Conservation (phyloP, 2,329 filamentous ascomycete species). For the Gaeumannomyces sp. region DNA sequence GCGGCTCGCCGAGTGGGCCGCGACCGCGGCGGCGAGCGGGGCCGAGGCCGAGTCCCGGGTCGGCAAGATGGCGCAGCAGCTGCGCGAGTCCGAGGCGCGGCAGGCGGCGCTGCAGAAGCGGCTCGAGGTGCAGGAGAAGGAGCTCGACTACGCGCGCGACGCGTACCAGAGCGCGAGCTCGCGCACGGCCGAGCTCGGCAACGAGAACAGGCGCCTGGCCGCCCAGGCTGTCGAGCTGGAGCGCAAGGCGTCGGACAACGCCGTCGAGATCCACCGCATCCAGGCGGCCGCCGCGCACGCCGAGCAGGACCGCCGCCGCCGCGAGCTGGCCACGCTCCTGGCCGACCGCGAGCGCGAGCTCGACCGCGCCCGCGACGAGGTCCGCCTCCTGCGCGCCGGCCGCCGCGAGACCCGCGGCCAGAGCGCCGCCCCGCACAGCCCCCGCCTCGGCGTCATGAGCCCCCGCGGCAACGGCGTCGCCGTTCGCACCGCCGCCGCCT, state of each 20-base stretch:
- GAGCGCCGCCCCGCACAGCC: conserved; percentile 53
- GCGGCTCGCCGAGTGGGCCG: conserved; percentile 28
- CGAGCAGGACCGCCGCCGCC: conserved; percentile 28
- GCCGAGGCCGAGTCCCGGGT: conserved; percentile 33
- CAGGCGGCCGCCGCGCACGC: conserved; percentile 27
- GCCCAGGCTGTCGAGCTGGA: conserved; percentile 33
- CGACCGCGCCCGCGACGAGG: conserved; percentile 40
- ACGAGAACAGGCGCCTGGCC: conserved; percentile 41
- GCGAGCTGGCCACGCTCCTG: conserved; percentile 33
- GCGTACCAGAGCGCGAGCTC: conserved; percentile 55
- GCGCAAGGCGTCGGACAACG: conserved; percentile 37
- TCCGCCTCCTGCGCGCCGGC: conserved; percentile 39
- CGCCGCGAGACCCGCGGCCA: conserved; percentile 50
- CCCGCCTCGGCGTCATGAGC: conserved; percentile 48
- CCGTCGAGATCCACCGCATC: conserved; percentile 40
- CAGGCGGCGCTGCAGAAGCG: conserved; percentile 34
- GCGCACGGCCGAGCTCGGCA: conserved; percentile 35
- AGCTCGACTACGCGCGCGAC: conserved; percentile 50
- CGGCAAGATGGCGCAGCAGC: conserved; percentile 33
- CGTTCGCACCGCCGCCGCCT: conserved; percentile 19
- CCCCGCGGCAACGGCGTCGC: conserved; percentile 29
- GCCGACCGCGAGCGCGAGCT: conserved; percentile 49
- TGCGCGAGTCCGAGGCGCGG: conserved; percentile 33
- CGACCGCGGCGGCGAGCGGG: conserved; percentile 27
- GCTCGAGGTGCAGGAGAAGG: conserved; percentile 29